A percentile compares a stretch with the other conserved stretches of the same genome.
These are phyloP conservation scores for Colletotrichum theobromicola DNA, from an alignment of 2,329 filamentous ascomycete genomes.

Conservation along the genomic window DNA sequence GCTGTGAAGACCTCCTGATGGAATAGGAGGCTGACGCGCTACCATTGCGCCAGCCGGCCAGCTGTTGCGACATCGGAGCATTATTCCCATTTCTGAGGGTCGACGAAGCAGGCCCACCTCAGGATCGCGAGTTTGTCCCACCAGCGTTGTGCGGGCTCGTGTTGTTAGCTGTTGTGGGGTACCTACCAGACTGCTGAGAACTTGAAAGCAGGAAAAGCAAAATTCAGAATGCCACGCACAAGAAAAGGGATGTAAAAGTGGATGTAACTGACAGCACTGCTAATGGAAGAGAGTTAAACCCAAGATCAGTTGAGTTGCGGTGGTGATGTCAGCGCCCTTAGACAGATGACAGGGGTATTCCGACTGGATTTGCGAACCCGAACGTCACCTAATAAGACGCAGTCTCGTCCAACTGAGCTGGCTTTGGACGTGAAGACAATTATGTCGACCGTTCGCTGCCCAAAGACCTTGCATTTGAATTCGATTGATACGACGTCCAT, in stretches of 20 bases:
- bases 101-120: not conserved
- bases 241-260: not conserved
- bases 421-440: not conserved
- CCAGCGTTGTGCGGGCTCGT: not conserved
- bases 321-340: not conserved
- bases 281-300: not conserved
- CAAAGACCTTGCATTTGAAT: not conserved
- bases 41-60: conserved; percentile 21
- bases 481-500: not conserved
- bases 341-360: not conserved
- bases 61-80: not conserved
- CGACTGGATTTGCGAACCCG: not conserved
- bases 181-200: not conserved
- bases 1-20: not conserved
- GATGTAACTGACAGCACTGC: not conserved
- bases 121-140: not conserved
- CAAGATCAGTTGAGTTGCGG: not conserved
- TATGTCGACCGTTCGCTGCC: not conserved
- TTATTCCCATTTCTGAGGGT: not conserved
- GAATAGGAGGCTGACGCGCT: conserved; percentile 19
- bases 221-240: not conserved
- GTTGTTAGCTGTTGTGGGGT: not conserved
- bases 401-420: not conserved
- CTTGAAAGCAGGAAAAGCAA: not conserved
- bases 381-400: not conserved